Evolutionary conservation across 768 basidiomycete genomes (phyloP).

Genomic region (Termitomyces sp.): DNA sequence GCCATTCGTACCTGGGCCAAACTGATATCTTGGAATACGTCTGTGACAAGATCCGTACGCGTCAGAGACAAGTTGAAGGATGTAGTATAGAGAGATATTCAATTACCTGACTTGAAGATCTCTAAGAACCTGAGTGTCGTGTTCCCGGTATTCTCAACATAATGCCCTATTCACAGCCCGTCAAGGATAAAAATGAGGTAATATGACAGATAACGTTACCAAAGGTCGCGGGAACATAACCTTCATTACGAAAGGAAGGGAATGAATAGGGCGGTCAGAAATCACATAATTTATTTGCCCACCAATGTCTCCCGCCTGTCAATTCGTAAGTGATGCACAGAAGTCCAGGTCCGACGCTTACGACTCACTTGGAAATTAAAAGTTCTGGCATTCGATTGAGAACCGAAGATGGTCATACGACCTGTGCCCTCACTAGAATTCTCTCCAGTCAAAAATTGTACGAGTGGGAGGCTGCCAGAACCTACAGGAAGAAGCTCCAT

Average conservation of each 20-base stretch:
- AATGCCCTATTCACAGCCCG: slow-evolving; percentile 31
- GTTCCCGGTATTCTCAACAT: slow-evolving; percentile 51
- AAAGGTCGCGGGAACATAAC: slow-evolving; percentile 54
- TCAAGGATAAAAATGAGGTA: slow-evolving; percentile 4
- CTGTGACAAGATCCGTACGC: slow-evolving; percentile 7
- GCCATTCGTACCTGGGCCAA: slow-evolving; percentile 35
- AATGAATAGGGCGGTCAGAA: slow-evolving; percentile 2
- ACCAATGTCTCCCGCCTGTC: slow-evolving; percentile 55
- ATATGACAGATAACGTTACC: slow-evolving; percentile 24
- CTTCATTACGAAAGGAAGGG: slow-evolving; percentile 16
- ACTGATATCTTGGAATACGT: slow-evolving; percentile 32
- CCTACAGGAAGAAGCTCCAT: slow-evolving; percentile 57
- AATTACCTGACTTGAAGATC: slow-evolving; percentile 38
- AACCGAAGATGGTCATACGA: slow-evolving; percentile 55
- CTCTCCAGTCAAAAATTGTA: neutral
- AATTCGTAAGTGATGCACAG: neutral
- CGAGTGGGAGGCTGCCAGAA: neutral
- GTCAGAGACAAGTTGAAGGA: neutral
- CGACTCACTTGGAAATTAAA: slow-evolving; percentile 49
- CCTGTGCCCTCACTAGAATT: slow-evolving; percentile 42
- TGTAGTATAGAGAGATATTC: neutral
- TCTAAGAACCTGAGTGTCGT: slow-evolving; percentile 43
- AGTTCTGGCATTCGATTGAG: slow-evolving; percentile 46
- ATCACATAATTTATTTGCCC: slow-evolving; percentile 8
- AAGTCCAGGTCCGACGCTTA: neutral